Base-by-base conservation (phyloP, 805 yeast species). In the Candida suzukii region DNA sequence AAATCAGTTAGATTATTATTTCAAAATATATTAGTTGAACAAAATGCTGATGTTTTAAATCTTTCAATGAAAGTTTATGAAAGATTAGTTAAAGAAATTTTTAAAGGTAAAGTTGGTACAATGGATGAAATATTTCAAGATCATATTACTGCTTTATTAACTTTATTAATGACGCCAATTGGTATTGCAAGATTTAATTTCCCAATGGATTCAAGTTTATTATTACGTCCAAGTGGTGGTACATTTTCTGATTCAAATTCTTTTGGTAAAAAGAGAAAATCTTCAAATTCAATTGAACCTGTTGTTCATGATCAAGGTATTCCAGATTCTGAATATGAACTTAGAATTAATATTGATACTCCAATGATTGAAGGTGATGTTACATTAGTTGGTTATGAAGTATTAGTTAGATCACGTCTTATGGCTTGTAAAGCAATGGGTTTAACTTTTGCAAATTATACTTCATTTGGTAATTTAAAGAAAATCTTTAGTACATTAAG, bases 361-460 rank as follows among this genome's bases (percentile, higher is more conserved):
- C 96, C 98, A 4, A 82, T 93, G 60, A 76, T 84, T 44, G 75
- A 79, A 35, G 99, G 99, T 53, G 99, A 93, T 62, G 83, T 93
- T 16, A 79, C 88, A 41, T 67, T 93, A 22, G 78, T 93, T 27
- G 96, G 95, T 0, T 62, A 71, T 37, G 90, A 86, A 24, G 76
- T 76, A 1, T 75, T 93, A 43, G 67, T 88, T 27, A 71, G 83
- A 37, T 84, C 95, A 3, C 81, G 93, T 60, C 68, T 85, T 14
- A 75, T 80, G 12, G 85, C 90, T 4, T 80, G 96, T 0, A 66
- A 65, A 28, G 93, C 95, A 0, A 69, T 82, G 51, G 98, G 98
- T 24, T 64, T 69, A 41, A 71, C 79, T 0, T 57, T 84, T 26
- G 72, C 88, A 0, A 60, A 64, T 44, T 68, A 79, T 40, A 59